These are phyloP conservation scores for Pseudogymnoascus verrucosus DNA, from an alignment of 2,329 filamentous ascomycete species.

Conservation along the genomic window DNA sequence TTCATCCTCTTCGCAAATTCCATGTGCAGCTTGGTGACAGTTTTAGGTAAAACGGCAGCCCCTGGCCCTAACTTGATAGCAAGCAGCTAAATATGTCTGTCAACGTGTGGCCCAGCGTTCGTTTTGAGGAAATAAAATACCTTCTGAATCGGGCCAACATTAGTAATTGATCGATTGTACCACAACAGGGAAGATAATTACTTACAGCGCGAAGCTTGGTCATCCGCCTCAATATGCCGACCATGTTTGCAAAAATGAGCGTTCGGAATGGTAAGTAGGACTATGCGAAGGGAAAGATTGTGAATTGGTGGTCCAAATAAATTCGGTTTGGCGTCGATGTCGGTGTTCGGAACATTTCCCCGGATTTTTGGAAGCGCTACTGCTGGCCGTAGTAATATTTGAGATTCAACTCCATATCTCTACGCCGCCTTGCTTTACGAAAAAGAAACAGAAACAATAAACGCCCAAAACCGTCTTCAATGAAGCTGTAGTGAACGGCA, in stretches of 20 bases:
- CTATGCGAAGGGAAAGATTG: neutral
- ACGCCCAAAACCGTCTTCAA: neutral
- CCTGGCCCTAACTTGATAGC: constrained; percentile 73
- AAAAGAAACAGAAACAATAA: neutral
- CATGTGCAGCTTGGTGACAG: constrained; percentile 68
- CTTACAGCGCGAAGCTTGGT: constrained; percentile 65
- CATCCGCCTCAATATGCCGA: constrained; percentile 59
- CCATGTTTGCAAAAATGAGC: constrained; percentile 34
- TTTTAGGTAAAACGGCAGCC: constrained; percentile 69
- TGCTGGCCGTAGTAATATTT: neutral
- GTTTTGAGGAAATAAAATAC: constrained; percentile 19
- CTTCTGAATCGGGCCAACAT: constrained; percentile 20
- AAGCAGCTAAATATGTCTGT: constrained; percentile 49
- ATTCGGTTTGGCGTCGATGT: constrained; percentile 2
- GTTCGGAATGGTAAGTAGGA: neutral
- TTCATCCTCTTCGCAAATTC: constrained; percentile 57
- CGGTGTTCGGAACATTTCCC: constrained; percentile 4
- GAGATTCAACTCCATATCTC: neutral
- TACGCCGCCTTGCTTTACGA: neutral
- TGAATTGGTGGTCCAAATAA: constrained; percentile 1
- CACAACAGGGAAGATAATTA: constrained; percentile 20
- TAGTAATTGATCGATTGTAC: constrained; percentile 14
- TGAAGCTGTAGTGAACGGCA: neutral
- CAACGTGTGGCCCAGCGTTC: constrained; percentile 13
- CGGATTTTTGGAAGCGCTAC: constrained; percentile 2